Conservation (phyloP, 768 basidiomycete species). For the Naematelia encephala region DNA sequence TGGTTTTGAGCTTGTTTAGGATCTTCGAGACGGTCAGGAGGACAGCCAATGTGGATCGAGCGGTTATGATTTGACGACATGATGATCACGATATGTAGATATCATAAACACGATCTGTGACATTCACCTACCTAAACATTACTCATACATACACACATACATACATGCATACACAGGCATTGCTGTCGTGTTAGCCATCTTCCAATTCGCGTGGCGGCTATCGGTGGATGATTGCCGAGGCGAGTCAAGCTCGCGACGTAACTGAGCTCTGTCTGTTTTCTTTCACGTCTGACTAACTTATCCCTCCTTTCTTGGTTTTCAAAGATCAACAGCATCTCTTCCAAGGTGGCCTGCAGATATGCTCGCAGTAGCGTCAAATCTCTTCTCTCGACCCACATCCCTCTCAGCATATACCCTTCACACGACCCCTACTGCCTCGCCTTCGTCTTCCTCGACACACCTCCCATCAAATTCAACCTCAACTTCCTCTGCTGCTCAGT, state of each 20-base stretch:
- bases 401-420: slow-evolving; percentile 32
- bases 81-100: not conserved
- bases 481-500: not conserved
- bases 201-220: too few relatives aligned
- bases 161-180: not conserved
- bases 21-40: slow-evolving; percentile 47
- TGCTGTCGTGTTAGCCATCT: too few relatives aligned
- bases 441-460: slow-evolving; percentile 27
- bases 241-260: too few relatives aligned
- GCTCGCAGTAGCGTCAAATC: slow-evolving; percentile 26
- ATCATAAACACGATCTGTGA: not conserved
- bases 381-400: slow-evolving; percentile 19
- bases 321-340: too few relatives aligned
- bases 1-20: slow-evolving; percentile 48
- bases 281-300: too few relatives aligned
- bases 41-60: slow-evolving; percentile 24
- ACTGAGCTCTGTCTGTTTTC: too few relatives aligned
- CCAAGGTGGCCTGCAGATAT: slow-evolving; percentile 15
- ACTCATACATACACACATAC: not conserved
- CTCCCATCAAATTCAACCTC: slow-evolving; percentile 12
- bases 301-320: too few relatives aligned
- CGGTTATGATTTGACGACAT: not conserved
- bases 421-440: slow-evolving; percentile 15
- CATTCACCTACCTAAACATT: not conserved
- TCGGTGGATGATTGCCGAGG: too few relatives aligned